These are phyloP conservation scores for Cunninghamia lanceolata DNA, from an alignment of 75 land plant species.

Conservation along the genomic window DNA sequence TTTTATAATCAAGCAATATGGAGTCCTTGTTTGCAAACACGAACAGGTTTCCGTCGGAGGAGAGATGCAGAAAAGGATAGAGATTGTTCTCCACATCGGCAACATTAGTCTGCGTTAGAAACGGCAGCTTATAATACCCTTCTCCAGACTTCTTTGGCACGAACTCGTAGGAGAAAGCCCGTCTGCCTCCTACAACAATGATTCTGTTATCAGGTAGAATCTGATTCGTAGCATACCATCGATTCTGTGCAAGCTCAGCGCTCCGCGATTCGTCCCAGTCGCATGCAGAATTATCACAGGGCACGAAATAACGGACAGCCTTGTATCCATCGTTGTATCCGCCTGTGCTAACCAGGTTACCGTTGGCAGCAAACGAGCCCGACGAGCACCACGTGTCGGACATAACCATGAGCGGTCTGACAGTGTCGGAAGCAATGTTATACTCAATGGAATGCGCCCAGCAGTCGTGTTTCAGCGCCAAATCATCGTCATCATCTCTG, in stretches of 20 bases:
- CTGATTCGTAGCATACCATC: constrained; percentile 53
- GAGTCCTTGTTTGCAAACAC: too few relatives aligned
- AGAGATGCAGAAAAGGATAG: too few relatives aligned
- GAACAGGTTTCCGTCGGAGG: too few relatives aligned
- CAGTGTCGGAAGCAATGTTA: constrained; percentile 18
- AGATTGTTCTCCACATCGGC: too few relatives aligned
- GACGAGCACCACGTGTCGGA: constrained; percentile 61
- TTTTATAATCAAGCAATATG: too few relatives aligned
- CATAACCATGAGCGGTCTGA: constrained; percentile 34
- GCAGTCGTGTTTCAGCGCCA: constrained; percentile 12
- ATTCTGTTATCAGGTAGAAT: constrained; percentile 57
- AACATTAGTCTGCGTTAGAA: too few relatives aligned
- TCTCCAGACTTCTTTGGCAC: too few relatives aligned
- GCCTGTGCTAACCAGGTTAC: constrained; percentile 67
- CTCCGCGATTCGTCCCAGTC: constrained; percentile 39
- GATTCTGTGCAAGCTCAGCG: constrained; percentile 13
- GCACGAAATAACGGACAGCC: constrained; percentile 29
- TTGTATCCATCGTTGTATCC: constrained; percentile 44
- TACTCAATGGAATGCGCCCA: constrained; percentile 46
- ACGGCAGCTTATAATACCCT: too few relatives aligned
- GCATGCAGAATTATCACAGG: constrained; percentile 25
- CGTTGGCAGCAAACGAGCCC: constrained; percentile 48
- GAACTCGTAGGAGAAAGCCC: too few relatives aligned
- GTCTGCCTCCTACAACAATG: constrained; percentile 59
- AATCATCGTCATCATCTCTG: too few relatives aligned